Percentiles rank a stretch among this genome's conserved stretches.
Evolutionary conservation across 2,329 filamentous ascomycete species (phyloP).

Genomic region (Monilinia fructicola): DNA sequence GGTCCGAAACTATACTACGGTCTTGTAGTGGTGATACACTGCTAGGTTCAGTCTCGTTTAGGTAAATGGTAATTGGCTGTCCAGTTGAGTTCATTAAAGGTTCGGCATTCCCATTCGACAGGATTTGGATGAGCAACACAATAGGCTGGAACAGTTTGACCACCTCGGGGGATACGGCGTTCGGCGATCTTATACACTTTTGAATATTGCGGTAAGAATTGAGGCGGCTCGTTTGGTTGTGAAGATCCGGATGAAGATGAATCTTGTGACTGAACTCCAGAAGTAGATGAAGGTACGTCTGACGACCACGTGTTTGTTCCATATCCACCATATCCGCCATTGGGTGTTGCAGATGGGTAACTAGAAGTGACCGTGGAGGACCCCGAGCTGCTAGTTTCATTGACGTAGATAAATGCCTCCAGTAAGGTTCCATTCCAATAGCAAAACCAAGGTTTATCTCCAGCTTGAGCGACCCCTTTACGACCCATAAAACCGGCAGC

Average conservation of each 20-base stretch:
- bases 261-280: not conserved
- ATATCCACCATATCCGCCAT: not conserved
- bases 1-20: slow-evolving; percentile 6
- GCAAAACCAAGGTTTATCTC: slow-evolving; percentile 67
- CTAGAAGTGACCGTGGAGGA: slow-evolving; percentile 18
- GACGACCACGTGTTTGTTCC: slow-evolving; percentile 24
- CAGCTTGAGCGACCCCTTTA: slow-evolving; percentile 48
- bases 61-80: slow-evolving; percentile 33
- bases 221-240: slow-evolving; percentile 29
- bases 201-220: slow-evolving; percentile 47
- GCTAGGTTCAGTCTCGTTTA: slow-evolving; percentile 38
- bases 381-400: slow-evolving; percentile 43
- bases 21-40: slow-evolving; percentile 25
- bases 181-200: slow-evolving; percentile 66
- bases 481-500: slow-evolving; percentile 29
- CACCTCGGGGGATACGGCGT: slow-evolving; percentile 46
- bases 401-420: slow-evolving; percentile 66
- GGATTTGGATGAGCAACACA: slow-evolving; percentile 64
- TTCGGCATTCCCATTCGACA: slow-evolving; percentile 47
- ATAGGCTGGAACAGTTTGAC: slow-evolving; percentile 50
- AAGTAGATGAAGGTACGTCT: slow-evolving; percentile 38
- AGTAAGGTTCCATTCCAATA: slow-evolving; percentile 67
- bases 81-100: slow-evolving; percentile 33
- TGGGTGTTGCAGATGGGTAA: slow-evolving; percentile 6
- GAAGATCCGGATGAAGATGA: slow-evolving; percentile 26